A percentile compares a stretch with the other conserved stretches of the same genome.
Conservation (phyloP, 306 rosid species). For the Quercus rubra region DNA sequence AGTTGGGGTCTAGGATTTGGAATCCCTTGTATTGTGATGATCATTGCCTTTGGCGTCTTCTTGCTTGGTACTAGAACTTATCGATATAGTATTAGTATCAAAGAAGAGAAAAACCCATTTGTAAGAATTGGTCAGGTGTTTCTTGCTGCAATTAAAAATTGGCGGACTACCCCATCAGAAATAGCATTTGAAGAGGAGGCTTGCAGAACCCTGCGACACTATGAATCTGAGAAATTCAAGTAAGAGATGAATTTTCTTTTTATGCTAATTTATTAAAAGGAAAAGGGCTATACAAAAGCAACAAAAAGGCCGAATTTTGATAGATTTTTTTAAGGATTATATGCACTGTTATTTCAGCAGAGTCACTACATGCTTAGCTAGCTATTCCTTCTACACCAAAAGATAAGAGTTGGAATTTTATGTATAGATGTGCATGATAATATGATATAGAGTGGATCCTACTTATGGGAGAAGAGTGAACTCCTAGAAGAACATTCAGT, state of each 20-base stretch:
- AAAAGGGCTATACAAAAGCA: neutral
- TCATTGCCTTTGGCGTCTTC: conserved; percentile 44
- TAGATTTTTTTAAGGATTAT: no score
- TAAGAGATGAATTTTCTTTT: conserved; percentile 1
- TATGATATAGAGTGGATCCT: no score
- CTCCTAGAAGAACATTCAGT: no score
- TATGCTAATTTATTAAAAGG: neutral
- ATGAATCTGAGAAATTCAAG: conserved; percentile 34
- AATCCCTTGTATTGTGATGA: conserved; percentile 50
- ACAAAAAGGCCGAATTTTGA: no score
- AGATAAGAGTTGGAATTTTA: no score
- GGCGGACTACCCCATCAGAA: conserved; percentile 6
- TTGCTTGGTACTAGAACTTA: conserved; percentile 51
- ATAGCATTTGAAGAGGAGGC: conserved; percentile 11
- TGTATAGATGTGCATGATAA: no score
- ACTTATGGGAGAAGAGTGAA: no score
- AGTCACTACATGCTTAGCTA: no score
- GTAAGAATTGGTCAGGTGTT: conserved; percentile 41
- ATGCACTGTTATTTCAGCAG: no score
- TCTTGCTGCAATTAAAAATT: conserved; percentile 32
- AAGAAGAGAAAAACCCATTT: conserved; percentile 34
- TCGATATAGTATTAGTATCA: conserved; percentile 21
- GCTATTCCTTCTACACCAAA: no score
- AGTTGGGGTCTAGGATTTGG: conserved; percentile 46
- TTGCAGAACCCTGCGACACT: conserved; percentile 9